Conservation (phyloP, 2,329 filamentous ascomycete genomes). For the Fonsecaea nubica region DNA sequence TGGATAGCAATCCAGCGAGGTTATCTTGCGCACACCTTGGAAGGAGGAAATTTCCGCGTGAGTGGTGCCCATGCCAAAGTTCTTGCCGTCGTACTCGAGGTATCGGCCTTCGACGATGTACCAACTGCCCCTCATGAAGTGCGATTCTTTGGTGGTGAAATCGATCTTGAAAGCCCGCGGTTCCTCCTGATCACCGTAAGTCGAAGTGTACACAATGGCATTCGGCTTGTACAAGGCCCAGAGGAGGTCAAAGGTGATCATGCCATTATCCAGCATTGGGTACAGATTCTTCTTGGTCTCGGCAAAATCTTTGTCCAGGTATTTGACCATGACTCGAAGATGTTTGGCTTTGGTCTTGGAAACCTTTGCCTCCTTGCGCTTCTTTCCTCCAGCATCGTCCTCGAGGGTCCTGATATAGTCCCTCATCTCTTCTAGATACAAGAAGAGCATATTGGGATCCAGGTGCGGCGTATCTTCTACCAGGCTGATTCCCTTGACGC, state of each 20-base stretch:
- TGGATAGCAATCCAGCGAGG: slow-evolving; percentile 76
- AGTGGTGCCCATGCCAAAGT: slow-evolving; percentile 77
- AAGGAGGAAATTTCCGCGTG: slow-evolving; percentile 74
- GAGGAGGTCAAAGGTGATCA: slow-evolving; percentile 76
- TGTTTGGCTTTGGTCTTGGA: slow-evolving; percentile 51
- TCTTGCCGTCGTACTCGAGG: slow-evolving; percentile 86
- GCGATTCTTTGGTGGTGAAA: slow-evolving; percentile 71
- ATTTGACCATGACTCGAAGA: slow-evolving; percentile 74
- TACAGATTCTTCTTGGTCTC: slow-evolving; percentile 79
- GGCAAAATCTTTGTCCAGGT: slow-evolving; percentile 81
- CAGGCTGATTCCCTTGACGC: slow-evolving; percentile 77
- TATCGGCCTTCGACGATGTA: slow-evolving; percentile 78
- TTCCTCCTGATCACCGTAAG: slow-evolving; percentile 77
- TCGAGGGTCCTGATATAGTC: slow-evolving; percentile 69
- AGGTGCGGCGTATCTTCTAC: slow-evolving; percentile 79
- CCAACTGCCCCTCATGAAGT: slow-evolving; percentile 74
- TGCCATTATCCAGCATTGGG: slow-evolving; percentile 72
- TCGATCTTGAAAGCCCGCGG: slow-evolving; percentile 84
- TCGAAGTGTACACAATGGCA: slow-evolving; percentile 76
- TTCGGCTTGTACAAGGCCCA: slow-evolving; percentile 92
- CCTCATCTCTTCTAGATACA: slow-evolving; percentile 81
- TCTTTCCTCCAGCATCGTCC: slow-evolving; percentile 61
- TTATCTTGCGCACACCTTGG: slow-evolving; percentile 82
- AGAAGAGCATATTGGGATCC: slow-evolving; percentile 73
- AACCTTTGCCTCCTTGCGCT: slow-evolving; percentile 49